Evolutionary conservation across 345 rosid species (phyloP).

Genomic region (Rubroshorea leprosula): DNA sequence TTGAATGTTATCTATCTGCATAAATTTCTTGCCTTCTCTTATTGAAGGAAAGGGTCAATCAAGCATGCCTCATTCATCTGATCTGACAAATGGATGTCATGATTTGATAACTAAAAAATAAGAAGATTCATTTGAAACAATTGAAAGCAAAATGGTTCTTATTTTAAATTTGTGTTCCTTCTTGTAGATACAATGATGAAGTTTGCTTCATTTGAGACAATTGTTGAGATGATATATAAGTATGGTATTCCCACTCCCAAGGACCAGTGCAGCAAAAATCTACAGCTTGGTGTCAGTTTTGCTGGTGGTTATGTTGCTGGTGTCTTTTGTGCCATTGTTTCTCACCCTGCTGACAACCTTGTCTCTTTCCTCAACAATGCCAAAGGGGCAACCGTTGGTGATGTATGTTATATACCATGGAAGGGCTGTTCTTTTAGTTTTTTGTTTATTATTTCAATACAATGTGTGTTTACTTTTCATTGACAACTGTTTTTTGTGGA

Average conservation of each 20-base stretch:
- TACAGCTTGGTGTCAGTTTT: slow-evolving; percentile 82
- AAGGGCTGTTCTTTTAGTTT: not conserved
- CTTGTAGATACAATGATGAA: slow-evolving; percentile 91
- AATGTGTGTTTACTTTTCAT: not conserved
- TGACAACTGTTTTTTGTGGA: not conserved
- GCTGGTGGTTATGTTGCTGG: slow-evolving; percentile 93
- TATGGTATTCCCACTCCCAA: slow-evolving; percentile 70
- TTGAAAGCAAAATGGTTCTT: no score
- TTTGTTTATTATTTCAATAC: not conserved
- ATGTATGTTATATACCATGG: slow-evolving; percentile 38
- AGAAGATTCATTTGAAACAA: no score
- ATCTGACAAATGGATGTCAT: no score
- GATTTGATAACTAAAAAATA: no score
- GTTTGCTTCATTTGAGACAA: slow-evolving; percentile 85
- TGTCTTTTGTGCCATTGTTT: slow-evolving; percentile 79
- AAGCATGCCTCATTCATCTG: no score
- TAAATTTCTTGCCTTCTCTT: no score
- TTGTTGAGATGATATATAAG: slow-evolving; percentile 79
- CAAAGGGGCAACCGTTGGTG: slow-evolving; percentile 89
- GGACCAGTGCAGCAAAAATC: slow-evolving; percentile 65
- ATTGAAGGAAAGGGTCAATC: no score
- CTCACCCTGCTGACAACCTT: slow-evolving; percentile 89
- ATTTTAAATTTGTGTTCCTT: no score
- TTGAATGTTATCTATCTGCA: no score
- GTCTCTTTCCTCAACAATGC: slow-evolving; percentile 94